These are phyloP conservation scores for Gracilaria caudata DNA, from an alignment of 23 red algal species.

Conservation along the genomic window DNA sequence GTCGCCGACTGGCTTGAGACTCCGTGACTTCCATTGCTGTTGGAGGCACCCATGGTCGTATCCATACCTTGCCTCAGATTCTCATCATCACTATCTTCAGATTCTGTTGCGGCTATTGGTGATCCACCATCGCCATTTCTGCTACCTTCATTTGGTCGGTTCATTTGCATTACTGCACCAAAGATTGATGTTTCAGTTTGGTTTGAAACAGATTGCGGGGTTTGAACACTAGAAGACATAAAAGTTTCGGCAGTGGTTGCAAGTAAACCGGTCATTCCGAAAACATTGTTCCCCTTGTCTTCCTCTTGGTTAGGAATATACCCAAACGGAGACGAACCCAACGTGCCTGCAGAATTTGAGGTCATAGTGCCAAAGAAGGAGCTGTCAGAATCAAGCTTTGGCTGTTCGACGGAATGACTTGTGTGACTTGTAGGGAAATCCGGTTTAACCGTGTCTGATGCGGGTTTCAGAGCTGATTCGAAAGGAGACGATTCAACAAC, in stretches of 20 bases:
- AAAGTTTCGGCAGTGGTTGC: not conserved
- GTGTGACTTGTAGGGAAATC: not conserved
- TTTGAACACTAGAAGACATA: not conserved
- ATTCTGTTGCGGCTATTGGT: slow-evolving; percentile 20
- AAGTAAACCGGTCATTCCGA: not conserved
- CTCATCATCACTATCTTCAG: slow-evolving; percentile 29
- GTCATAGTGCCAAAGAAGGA: slow-evolving; percentile 1
- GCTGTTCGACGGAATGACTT: not conserved
- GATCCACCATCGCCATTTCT: not conserved
- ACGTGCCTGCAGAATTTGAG: not conserved
- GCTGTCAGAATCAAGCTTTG: slow-evolving; percentile 3
- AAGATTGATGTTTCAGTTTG: not conserved
- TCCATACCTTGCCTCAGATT: slow-evolving; percentile 35
- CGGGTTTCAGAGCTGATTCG: not conserved
- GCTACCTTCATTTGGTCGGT: not conserved
- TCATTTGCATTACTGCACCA: slow-evolving; percentile 26
- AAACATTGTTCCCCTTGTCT: not conserved
- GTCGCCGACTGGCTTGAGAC: not conserved
- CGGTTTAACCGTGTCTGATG: not conserved
- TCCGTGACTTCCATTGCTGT: not conserved
- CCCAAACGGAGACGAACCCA: slow-evolving; percentile 1
- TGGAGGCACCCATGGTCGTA: slow-evolving; percentile 9
- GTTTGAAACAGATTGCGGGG: not conserved
- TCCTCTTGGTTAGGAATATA: not conserved
- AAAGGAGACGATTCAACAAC: not conserved